Evolutionary conservation across 75 land plant species (phyloP).

Genomic region (Pinus taeda): DNA sequence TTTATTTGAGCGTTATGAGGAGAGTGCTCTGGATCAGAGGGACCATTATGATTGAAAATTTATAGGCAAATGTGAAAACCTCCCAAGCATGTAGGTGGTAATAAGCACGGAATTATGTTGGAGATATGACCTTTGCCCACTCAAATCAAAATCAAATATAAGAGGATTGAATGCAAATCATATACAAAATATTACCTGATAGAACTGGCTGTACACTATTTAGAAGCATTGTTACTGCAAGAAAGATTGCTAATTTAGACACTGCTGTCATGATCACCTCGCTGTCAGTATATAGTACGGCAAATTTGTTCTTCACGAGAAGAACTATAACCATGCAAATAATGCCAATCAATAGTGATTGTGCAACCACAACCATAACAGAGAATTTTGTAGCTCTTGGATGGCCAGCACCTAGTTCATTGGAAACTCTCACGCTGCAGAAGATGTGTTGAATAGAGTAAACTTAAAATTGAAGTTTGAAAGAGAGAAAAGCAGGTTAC

Average conservation of each 20-base stretch:
- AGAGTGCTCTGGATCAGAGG: too few relatives aligned
- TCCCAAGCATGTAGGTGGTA: too few relatives aligned
- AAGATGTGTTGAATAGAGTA: neutral
- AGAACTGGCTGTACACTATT: constrained; percentile 71
- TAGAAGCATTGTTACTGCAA: constrained; percentile 56
- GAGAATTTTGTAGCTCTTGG: constrained; percentile 63
- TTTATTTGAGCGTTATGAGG: too few relatives aligned
- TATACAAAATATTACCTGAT: constrained; percentile 37
- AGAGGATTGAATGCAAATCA: neutral
- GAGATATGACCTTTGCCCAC: too few relatives aligned
- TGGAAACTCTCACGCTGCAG: constrained; percentile 62
- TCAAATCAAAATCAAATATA: too few relatives aligned
- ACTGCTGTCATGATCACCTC: constrained; percentile 32
- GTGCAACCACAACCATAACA: constrained; percentile 30
- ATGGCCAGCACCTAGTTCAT: constrained; percentile 82
- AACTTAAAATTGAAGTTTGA: too few relatives aligned
- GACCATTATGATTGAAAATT: too few relatives aligned
- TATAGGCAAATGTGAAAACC: too few relatives aligned
- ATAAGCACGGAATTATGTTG: too few relatives aligned
- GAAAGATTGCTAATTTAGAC: constrained; percentile 41
- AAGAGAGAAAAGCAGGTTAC: too few relatives aligned
- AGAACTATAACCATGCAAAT: constrained; percentile 35
- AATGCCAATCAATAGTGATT: constrained; percentile 42
- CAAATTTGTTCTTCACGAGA: constrained; percentile 29
- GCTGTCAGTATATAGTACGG: constrained; percentile 40